Conservation (phyloP, 805 yeast species). For the Maudiozyma pseudohumilis region DNA sequence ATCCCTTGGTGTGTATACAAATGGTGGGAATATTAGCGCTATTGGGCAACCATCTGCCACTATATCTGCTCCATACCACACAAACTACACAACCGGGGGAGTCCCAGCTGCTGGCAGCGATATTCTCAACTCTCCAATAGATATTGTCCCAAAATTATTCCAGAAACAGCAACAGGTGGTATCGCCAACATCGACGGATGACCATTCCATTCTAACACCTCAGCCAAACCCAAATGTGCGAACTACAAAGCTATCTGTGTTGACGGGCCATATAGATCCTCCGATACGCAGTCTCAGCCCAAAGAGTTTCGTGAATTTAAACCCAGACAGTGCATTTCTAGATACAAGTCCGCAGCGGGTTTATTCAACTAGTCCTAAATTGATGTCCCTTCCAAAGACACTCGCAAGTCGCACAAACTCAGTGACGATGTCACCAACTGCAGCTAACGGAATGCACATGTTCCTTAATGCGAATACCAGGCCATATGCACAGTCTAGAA, state of each 20-base stretch:
- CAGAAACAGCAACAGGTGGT: background rate
- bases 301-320: background rate
- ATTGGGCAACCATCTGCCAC: background rate
- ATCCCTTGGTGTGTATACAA: slow-evolving; percentile 44
- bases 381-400: slow-evolving; percentile 2
- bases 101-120: background rate
- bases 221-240: no score
- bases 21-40: background rate
- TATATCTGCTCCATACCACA: no score
- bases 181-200: background rate
- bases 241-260: no score
- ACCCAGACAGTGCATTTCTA: background rate
- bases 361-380: slow-evolving; percentile 5
- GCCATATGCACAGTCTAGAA: background rate
- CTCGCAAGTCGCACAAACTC: background rate
- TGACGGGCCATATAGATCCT: no score
- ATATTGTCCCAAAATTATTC: background rate
- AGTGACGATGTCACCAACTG: background rate
- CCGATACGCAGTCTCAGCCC: no score
- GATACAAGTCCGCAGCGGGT: slow-evolving; percentile 12
- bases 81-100: background rate
- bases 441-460: background rate
- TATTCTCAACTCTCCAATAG: background rate
- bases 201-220: background rate
- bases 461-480: background rate